phyloP scores from a whole-genome alignment of 495 filamentous ascomycete species.

The Tetracladium setigerum region DNA sequence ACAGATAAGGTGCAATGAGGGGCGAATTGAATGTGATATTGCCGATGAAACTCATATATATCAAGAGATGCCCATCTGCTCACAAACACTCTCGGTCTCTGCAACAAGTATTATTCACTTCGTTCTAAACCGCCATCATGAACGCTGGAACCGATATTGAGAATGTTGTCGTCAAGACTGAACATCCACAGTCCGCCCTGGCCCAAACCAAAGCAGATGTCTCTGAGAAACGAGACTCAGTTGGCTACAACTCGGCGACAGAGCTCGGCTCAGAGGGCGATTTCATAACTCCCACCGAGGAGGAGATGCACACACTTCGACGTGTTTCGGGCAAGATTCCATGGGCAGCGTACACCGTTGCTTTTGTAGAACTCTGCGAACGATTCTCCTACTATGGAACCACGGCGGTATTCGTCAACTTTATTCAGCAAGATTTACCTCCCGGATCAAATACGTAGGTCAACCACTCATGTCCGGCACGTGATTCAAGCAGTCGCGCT shows the following conservation, averaged over 20 bases:
- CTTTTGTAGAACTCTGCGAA: slow-evolving; percentile 71
- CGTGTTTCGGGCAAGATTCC: slow-evolving; percentile 62
- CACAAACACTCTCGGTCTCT: too few relatives aligned
- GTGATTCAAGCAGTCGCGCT: slow-evolving; percentile 71
- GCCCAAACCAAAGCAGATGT: background rate
- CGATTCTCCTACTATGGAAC: slow-evolving; percentile 77
- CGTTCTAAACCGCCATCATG: background rate
- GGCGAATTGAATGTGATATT: background rate
- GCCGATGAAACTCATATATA: background rate
- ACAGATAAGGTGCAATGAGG: background rate
- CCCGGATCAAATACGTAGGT: slow-evolving; percentile 50
- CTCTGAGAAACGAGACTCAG: background rate
- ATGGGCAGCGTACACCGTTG: slow-evolving; percentile 59
- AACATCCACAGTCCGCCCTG: background rate
- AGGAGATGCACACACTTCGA: slow-evolving; percentile 52
- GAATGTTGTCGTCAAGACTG: slow-evolving; percentile 4
- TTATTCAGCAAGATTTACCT: slow-evolving; percentile 62
- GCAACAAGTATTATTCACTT: background rate
- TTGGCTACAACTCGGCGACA: background rate
- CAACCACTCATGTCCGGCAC: slow-evolving; percentile 68
- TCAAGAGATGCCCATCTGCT: background rate
- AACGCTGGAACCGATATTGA: slow-evolving; percentile 13
- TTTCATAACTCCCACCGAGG: slow-evolving; percentile 38
- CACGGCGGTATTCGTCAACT: slow-evolving; percentile 61
- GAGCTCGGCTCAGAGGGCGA: background rate